Conservation (phyloP, 805 yeast species). For the Suhomyces pyralidae region DNA sequence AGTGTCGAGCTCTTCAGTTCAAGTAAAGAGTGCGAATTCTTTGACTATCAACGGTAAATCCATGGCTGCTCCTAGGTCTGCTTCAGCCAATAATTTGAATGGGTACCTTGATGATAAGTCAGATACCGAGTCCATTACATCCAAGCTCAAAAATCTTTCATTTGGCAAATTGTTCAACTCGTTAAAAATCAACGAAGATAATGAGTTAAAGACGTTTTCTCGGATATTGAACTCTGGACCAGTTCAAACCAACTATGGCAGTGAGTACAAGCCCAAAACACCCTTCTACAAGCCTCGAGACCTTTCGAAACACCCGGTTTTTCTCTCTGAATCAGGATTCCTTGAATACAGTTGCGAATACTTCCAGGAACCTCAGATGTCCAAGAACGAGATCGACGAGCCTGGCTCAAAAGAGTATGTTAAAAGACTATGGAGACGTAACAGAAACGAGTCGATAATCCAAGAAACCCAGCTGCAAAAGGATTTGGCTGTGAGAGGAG, state of each 20-base stretch:
- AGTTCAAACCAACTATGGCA: conserved; percentile 32
- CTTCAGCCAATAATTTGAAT: conserved; percentile 19
- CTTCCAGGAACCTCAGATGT: conserved; percentile 95
- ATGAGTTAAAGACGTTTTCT: conserved; percentile 35
- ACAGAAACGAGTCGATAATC: conserved; percentile 81
- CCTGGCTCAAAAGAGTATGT: conserved; percentile 88
- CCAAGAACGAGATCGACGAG: conserved; percentile 78
- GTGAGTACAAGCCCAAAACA: conserved; percentile 53
- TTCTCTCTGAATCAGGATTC: conserved; percentile 61
- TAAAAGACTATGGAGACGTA: conserved; percentile 82
- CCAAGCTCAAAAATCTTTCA: conserved; percentile 31
- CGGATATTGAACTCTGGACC: conserved; percentile 38
- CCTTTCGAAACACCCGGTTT: conserved; percentile 32
- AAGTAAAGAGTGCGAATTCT: conserved; percentile 20
- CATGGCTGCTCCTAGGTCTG: conserved; percentile 26
- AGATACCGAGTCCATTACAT: conserved; percentile 31
- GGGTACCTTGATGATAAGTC: conserved; percentile 15
- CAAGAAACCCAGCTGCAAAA: conserved; percentile 90
- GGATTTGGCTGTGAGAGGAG: conserved; percentile 74
- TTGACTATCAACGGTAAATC: conserved; percentile 26
- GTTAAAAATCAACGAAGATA: conserved; percentile 41
- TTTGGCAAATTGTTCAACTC: conserved; percentile 35
- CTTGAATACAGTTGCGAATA: conserved; percentile 81
- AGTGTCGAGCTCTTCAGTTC: conserved; percentile 22
- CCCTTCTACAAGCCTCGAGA: conserved; percentile 49